Evolutionary conservation across 1,139 yeast genomes (phyloP).

Genomic region (Debaryomyces nepalensis): DNA sequence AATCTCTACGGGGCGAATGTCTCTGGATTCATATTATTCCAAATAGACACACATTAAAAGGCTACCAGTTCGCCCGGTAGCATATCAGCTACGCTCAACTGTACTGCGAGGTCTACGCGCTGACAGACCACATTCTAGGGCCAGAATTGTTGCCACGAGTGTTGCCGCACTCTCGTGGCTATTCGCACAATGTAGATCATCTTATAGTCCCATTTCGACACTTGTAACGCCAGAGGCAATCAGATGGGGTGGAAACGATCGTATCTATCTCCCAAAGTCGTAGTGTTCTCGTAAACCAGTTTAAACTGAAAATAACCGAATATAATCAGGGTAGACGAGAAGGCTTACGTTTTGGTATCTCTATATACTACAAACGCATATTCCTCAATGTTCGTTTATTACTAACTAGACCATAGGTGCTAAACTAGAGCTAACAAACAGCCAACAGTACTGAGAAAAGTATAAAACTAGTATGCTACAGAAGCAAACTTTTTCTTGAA

Average conservation of each 20-base stretch:
- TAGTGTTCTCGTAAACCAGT: slow-evolving; percentile 54
- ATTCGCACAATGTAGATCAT: slow-evolving; percentile 38
- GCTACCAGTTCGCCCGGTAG: too few relatives aligned
- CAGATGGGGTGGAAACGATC: slow-evolving; percentile 58
- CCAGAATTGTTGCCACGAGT: not conserved
- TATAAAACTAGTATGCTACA: too few relatives aligned
- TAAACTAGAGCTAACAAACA: too few relatives aligned
- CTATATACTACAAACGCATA: slow-evolving; percentile 7
- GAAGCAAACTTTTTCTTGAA: too few relatives aligned
- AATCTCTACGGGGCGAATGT: too few relatives aligned
- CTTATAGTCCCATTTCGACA: slow-evolving; percentile 46
- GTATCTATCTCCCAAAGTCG: slow-evolving; percentile 47
- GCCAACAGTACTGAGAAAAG: not conserved
- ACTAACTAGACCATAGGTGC: slow-evolving; percentile 3
- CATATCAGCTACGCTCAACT: too few relatives aligned
- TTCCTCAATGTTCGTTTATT: slow-evolving; percentile 3
- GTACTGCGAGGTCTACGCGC: too few relatives aligned
- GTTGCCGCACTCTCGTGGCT: not conserved
- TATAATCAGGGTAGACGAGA: slow-evolving; percentile 56
- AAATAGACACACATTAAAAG: too few relatives aligned
- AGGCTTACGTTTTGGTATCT: slow-evolving; percentile 50
- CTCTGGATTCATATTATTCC: too few relatives aligned
- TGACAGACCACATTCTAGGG: too few relatives aligned
- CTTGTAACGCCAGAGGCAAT: slow-evolving; percentile 19
- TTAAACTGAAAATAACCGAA: slow-evolving; percentile 58